These are phyloP conservation scores for Aspergillus japonicus DNA, from an alignment of 2,329 filamentous ascomycete genomes.

Conservation along the genomic window DNA sequence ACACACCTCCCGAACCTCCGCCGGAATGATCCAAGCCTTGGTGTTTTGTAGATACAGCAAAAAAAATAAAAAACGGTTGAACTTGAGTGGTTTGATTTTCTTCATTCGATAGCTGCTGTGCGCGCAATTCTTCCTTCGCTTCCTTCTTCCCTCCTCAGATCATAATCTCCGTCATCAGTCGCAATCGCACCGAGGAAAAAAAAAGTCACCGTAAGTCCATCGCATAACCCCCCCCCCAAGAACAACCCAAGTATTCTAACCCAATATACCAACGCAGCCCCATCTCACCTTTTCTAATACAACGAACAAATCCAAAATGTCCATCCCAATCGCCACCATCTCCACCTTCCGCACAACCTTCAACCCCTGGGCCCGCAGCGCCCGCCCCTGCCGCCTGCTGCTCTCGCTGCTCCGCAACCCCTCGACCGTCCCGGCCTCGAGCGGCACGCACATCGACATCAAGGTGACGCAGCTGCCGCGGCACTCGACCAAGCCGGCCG, in stretches of 20 bases:
- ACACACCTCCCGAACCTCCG: neutral
- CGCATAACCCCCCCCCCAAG: neutral
- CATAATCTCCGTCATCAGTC: too few relatives aligned
- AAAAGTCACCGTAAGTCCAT: too few relatives aligned
- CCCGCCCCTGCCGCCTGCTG: conserved; percentile 83
- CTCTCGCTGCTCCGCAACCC: conserved; percentile 81
- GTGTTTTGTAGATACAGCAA: neutral
- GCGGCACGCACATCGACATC: conserved; percentile 72
- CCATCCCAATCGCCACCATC: conserved; percentile 43
- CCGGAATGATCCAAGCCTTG: neutral
- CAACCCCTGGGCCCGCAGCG: conserved; percentile 81
- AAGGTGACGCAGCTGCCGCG: conserved; percentile 73
- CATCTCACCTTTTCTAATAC: neutral
- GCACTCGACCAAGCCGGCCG: conserved; percentile 65
- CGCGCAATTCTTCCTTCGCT: neutral
- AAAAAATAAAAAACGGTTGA: neutral
- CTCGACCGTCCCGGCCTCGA: conserved; percentile 73
- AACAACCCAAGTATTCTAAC: neutral
- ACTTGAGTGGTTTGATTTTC: too few relatives aligned
- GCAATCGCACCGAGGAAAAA: neutral
- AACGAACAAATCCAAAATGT: conserved; percentile 26
- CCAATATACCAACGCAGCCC: neutral
- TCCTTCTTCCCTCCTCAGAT: neutral
- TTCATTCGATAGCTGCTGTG: too few relatives aligned
- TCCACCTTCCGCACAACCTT: conserved; percentile 82